Conservation (phyloP, 2,329 filamentous ascomycete genomes). For the Paracamarosporium sp. region DNA sequence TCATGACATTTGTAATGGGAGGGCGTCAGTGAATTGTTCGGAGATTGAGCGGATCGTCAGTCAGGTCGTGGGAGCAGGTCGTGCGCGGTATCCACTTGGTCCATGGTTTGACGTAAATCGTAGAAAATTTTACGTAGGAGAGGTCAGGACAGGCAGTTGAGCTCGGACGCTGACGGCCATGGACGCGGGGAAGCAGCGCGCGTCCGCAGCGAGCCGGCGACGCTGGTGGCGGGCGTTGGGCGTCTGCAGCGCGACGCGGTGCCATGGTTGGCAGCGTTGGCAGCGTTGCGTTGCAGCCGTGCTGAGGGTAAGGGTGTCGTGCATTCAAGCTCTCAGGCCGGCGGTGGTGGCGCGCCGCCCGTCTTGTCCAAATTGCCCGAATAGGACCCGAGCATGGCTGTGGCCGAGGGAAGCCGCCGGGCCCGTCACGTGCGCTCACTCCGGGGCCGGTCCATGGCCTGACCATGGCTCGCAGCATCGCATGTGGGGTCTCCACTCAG, state of each 20-base stretch:
- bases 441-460: too few species aligned
- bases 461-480: too few species aligned
- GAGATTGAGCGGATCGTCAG: constrained; percentile 8
- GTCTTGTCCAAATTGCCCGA: constrained; percentile 26
- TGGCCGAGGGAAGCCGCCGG: constrained; percentile 21
- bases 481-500: too few species aligned
- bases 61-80: constrained; percentile 10
- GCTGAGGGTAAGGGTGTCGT: constrained; percentile 7
- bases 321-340: constrained; percentile 30
- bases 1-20: constrained; percentile 11
- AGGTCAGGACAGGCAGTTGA: constrained; percentile 13
- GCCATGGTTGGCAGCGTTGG: neutral
- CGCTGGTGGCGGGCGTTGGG: neutral
- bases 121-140: constrained; percentile 34
- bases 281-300: neutral
- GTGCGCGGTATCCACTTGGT: constrained; percentile 36
- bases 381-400: constrained; percentile 15
- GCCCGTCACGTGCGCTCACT: too few species aligned
- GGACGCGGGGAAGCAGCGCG: neutral
- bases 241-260: neutral
- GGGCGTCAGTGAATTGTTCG: constrained; percentile 10
- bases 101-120: constrained; percentile 35
- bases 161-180: neutral
- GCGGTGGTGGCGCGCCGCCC: constrained; percentile 18
- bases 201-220: neutral